Evolutionary conservation across 495 filamentous ascomycete genomes (phyloP).

Genomic region (Aspergillus egyptiacus): DNA sequence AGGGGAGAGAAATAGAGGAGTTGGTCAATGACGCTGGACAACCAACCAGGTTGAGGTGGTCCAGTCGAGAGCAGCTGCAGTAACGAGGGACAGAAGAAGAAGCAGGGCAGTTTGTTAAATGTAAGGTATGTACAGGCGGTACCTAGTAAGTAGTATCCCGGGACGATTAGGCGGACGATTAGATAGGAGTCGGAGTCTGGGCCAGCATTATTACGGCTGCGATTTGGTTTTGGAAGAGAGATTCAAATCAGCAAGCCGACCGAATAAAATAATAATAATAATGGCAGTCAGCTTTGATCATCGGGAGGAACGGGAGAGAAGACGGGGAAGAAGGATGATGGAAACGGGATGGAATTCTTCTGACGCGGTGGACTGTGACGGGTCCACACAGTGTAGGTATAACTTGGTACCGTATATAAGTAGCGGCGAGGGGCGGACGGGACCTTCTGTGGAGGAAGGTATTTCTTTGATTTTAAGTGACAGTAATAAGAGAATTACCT

Average conservation of each 20-base stretch:
- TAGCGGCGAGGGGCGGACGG: constrained; percentile 17
- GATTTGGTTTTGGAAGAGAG: too few relatives aligned
- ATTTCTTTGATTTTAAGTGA: background rate
- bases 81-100: constrained; percentile 4
- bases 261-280: background rate
- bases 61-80: constrained; percentile 7
- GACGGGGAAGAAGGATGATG: constrained; percentile 6
- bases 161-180: too few relatives aligned
- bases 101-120: background rate
- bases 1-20: constrained; percentile 7
- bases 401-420: too few relatives aligned
- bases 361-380: constrained; percentile 16
- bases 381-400: too few relatives aligned
- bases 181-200: constrained; percentile 11
- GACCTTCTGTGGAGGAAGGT: constrained; percentile 6
- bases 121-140: background rate
- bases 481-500: background rate
- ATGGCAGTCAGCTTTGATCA: background rate
- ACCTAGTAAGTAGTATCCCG: too few relatives aligned
- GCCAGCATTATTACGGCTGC: constrained; percentile 20
- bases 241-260: background rate
- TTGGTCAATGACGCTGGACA: constrained; percentile 11
- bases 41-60: constrained; percentile 7
- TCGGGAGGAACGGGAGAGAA: constrained; percentile 1
- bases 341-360: constrained; percentile 7